Conservation (phyloP, 2,329 filamentous ascomycete genomes). For the Alternaria incomplexa region DNA sequence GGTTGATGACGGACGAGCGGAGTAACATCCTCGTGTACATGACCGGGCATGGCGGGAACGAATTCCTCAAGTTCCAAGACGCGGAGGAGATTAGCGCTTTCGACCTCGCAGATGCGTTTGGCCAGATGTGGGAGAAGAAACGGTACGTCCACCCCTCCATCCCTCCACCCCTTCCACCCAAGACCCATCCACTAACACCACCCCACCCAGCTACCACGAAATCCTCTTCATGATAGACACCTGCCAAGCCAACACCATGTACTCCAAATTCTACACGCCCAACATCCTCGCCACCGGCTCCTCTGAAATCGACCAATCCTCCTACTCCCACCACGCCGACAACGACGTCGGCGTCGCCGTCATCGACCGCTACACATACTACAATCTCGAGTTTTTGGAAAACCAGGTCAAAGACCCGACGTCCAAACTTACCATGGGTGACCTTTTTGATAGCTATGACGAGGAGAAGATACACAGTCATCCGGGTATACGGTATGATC, state of each 20-base stretch:
- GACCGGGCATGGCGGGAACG: slow-evolving; percentile 97
- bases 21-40: slow-evolving; percentile 99
- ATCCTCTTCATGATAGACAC: slow-evolving; percentile 99
- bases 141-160: slow-evolving; percentile 57
- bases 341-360: slow-evolving; percentile 98
- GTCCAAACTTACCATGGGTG: slow-evolving; percentile 87
- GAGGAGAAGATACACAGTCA: slow-evolving; percentile 92
- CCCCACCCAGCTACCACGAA: slow-evolving; percentile 78
- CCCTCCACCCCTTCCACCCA: neutral
- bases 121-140: slow-evolving; percentile 99
- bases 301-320: slow-evolving; percentile 92
- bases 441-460: slow-evolving; percentile 96
- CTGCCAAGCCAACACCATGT: slow-evolving; percentile 99
- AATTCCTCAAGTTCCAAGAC: slow-evolving; percentile 98
- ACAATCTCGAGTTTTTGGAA: slow-evolving; percentile 96
- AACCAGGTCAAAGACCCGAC: slow-evolving; percentile 83
- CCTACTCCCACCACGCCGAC: slow-evolving; percentile 96
- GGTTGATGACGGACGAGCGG: slow-evolving; percentile 89
- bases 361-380: slow-evolving; percentile 98
- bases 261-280: slow-evolving; percentile 95
- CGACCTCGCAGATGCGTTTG: slow-evolving; percentile 94
- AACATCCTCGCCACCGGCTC: slow-evolving; percentile 99
- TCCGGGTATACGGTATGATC: slow-evolving; percentile 89
- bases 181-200: neutral
- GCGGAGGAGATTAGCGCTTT: slow-evolving; percentile 97